Evolutionary conservation across 2,329 filamentous ascomycete genomes (phyloP), one percentile per base, ranked within the genome.

Genomic region (Monascus ruber): DNA sequence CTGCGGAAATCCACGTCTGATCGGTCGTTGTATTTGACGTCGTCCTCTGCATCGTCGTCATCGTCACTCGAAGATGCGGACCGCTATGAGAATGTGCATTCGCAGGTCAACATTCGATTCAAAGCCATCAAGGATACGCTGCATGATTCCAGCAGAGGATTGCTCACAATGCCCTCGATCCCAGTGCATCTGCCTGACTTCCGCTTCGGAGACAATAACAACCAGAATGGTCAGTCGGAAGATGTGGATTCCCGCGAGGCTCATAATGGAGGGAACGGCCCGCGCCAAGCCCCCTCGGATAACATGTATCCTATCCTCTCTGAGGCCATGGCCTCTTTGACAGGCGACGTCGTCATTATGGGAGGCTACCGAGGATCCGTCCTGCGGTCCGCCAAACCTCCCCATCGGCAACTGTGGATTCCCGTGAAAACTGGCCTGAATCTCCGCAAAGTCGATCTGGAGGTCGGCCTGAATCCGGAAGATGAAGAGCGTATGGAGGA

Each of bases 341-440:
- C 79, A 0, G 88, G 89, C 1, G 89, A 96, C 54, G 59, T 96
- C 5, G 85, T 96, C 5, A 71, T 95, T 26, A 73, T 96, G 55
- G 89, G 89, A 17, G 89, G 89, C 9, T 94, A 95, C 55, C 75
- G 89, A 47, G 89, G 89, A 3, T 94, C 88, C 0, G 73, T 95
- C n/a, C 63, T 96, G 26, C 79, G 88, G 26, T 93, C 86, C 7
- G 82, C 85, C 7, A 80, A 86, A 45, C 75, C 83, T 6, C 83
- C 84, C 4, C 78, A 89, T 53, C 79, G 86, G n/a, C 86, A 94
- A 56, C 66, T 94, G 0, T 96, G 89, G 89, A 85, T 93, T 1
- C 88, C 88, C 0, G 81, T 95, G 54, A 95, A 95, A 61, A 81
- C 94, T 26, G 88, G 89, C 1, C 66, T 96, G 37, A 94, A 94